Base-by-base conservation (phyloP, 1,284 basidiomycete species). In the Microbotryum lychnidis-dioicae region DNA sequence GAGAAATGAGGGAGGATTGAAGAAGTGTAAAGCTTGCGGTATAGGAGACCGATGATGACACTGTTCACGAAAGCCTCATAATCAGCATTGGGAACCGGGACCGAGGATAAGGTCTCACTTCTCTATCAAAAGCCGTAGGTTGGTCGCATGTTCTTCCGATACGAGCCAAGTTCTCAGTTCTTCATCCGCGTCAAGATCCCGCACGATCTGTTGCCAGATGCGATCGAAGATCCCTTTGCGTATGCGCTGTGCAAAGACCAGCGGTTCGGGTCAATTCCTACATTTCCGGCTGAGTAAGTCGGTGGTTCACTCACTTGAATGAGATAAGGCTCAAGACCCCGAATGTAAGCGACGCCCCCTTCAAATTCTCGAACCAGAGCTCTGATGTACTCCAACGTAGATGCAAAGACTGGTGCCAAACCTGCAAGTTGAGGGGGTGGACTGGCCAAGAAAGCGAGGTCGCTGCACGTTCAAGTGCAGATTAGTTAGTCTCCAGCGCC, bases 211-310 rank as follows among this genome's bases (percentile, higher is more conserved):
- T 23, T 12, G n/a, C 57, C 57, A 58, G 6, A 50, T 42, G 44
- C 52, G 51, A 25, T 58, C 57, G n/a, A 45, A 48, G 44, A 58
- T 58, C 12, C 57, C 50, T 16, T 52, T 58, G 9, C 57, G 57
- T 20, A 58, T 58, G 1, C 57, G 37, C 57, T 58, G 42, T 31
- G 16, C 6, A 33, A 16, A 31, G 52, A 31, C 31, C 18, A 3
- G 14, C 3, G 31, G 16, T 10, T 16, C 16, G 45, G 42, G 18
- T 21, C 6, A 25, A 33, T 25, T 33, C 54, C 6, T n/a, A 18
- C 21, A 16, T 42, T 31, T 10, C 5, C 37, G 37, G 16, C 37
- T 42, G 37, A 18, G 6, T 18, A 16, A 14, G 37, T 6, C 12
- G 49, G 47, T 7, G 16, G 10, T 10, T 31, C 12, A 42, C 57